Base-by-base conservation (phyloP, 495 filamentous ascomycete species). In the Penicillium canescens region DNA sequence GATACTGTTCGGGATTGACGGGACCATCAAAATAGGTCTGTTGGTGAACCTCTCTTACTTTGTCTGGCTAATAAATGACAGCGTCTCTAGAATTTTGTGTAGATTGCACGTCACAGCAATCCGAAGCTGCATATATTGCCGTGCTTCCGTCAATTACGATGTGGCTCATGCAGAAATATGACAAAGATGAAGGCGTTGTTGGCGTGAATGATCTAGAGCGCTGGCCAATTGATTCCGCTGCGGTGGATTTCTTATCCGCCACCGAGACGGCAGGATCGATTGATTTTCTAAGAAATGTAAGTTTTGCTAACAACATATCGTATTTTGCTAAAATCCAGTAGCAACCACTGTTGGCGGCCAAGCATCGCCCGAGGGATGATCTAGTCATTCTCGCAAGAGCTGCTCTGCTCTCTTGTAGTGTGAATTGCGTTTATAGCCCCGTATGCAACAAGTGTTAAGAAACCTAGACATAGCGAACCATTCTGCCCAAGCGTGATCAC, bases 301-400 rank as follows among this genome's bases (percentile, higher is more conserved):
- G 26, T 33, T 34, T 14, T 48, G 10, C 45, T 38, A 48, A n/a
- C 10, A 48, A 48, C 16, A 4, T 33, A 34, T 33, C 24, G 24
- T 18, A 18, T 34, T 18, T 14, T 34, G 26, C 42, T 52, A 52
- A 52, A 28, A 9, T 36, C 40, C n/a, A 42, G 26, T 43, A 52
- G 49, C 31, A 52, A 35, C 49, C 49, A 3, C 31, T 52, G 0
- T 35, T 52, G 26, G 28, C 40, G 18, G 40, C 14, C 21, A 52
- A 39, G 36, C 21, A 43, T 23, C 34, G 37, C 41, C 41, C n/a
- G 21, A 43, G 31, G 33, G 50, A 42, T 38, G 20, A 52, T 52
- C 50, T 52, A 18, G 40, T 45, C 20, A 12, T 52, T 26, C 41
- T 52, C n/a, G 41, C 23, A 52, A 38, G 34, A 41, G 50, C 34